Evolutionary conservation across 2,329 filamentous ascomycete genomes (phyloP).

Genomic region (Juglanconis juglandina): DNA sequence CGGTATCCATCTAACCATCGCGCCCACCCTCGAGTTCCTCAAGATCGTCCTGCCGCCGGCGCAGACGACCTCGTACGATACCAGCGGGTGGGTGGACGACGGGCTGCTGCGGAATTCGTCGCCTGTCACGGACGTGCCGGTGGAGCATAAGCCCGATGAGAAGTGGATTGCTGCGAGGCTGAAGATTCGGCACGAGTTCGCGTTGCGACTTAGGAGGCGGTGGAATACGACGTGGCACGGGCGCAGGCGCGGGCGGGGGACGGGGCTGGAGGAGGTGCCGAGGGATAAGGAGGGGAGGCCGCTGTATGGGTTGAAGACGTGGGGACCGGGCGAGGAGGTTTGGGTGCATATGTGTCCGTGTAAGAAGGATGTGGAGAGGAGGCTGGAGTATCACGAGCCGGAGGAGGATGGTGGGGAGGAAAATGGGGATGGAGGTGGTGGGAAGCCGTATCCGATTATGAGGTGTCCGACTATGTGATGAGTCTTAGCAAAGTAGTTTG

Average conservation of each 20-base stretch:
- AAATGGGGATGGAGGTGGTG: background rate
- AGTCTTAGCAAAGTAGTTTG: background rate
- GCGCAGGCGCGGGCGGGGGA: conserved; percentile 31
- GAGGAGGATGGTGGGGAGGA: background rate
- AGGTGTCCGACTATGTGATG: background rate
- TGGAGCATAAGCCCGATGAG: conserved; percentile 51
- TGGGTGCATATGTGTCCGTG: conserved; percentile 31
- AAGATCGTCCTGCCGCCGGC: conserved; percentile 46
- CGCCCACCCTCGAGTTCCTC: conserved; percentile 61
- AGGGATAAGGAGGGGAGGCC: conserved; percentile 36
- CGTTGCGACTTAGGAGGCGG: conserved; percentile 44
- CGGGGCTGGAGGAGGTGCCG: conserved; percentile 28
- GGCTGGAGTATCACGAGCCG: background rate
- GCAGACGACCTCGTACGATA: conserved; percentile 43
- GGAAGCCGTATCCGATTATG: background rate
- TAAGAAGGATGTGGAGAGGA: conserved; percentile 22
- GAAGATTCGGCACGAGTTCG: conserved; percentile 56
- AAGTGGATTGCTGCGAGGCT: conserved; percentile 57
- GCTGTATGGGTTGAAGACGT: conserved; percentile 31
- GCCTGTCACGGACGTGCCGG: conserved; percentile 43
- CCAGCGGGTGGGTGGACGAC: conserved; percentile 48
- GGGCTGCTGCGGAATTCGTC: conserved; percentile 43
- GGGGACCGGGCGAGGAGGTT: conserved; percentile 28
- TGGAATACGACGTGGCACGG: conserved; percentile 21
- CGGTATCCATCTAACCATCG: conserved; percentile 61